Evolutionary conservation across 2,329 filamentous ascomycete genomes (phyloP), one percentile per base, ranked within the genome.

Genomic region (Ophidiomyces ophidiicola): DNA sequence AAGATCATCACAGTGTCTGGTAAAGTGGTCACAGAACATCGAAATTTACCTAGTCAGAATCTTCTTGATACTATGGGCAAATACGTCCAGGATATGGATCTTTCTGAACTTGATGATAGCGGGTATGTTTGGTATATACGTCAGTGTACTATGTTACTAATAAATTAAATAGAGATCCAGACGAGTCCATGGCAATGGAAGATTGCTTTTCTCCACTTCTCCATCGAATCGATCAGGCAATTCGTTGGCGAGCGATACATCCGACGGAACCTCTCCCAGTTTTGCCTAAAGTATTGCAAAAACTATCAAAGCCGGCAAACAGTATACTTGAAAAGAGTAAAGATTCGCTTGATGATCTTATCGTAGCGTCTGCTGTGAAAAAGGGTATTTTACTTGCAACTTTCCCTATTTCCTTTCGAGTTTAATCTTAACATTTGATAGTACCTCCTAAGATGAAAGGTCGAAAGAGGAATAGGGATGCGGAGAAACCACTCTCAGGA

Each of bases 21-120:
- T 1, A 82, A 83, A 47, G 71, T 74, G 6, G 66, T 94, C 34
- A 82, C 74, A 7, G 78, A 88, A 50, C 87, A 98, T 52, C 80
- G 84, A 24, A 78, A 92, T 44, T 67, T 98, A 1, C 90, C 90
- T 0, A 78, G 68, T 6, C 70, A 82, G 2, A 75, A 82, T 21
- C 69, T 98, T 17, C 71, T 75, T 39, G 65, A 79, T 34, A 80
- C 85, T 1, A 96, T 98, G 87, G 80, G 78, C 56, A 76, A 84
- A 46, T 96, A 88, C 50, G 85, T 98, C 5, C 85, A 96, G 56
- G 76, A 75, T 5, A 94, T 98, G 88, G 87, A 94, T 52, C 66
- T 98, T 2, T 48, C 80, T 51, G 80, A 71, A 6, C 71, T 68
- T 32, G 80, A 93, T 50, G 82, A 90, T 32, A 73, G 87, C 30